Evolutionary conservation across 2,329 filamentous ascomycete species (phyloP), one percentile per base, ranked within the genome.

Genomic region (Alternaria consortialis): DNA sequence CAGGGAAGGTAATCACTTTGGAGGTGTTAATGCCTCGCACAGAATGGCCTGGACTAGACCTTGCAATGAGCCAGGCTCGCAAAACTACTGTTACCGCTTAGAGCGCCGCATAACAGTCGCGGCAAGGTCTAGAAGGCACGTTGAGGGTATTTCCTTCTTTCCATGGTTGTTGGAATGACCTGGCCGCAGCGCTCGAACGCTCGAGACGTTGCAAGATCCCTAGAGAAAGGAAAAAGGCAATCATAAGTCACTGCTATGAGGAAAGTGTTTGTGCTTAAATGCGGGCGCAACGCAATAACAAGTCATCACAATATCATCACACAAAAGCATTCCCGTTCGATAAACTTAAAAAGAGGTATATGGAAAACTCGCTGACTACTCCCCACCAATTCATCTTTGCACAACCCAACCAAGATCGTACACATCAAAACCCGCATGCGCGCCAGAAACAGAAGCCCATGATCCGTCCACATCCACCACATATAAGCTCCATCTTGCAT

Each of bases 401-500:
- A 52, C 55, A 62, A 32, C 32, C 32, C 50, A 47, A 44, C 47
- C 55, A 51, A 11, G 51, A 63, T 61, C 61, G 31, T 63, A 55
- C 58, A 63, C 53, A 40, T 44, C 47, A 34, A 57, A 52, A 43
- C 54, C 31, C 11, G 7, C 58, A 42, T 47, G 53, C 53, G 46
- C 48, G 20, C 20, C 20, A 20, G 20, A 20, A 20, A 20, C 36
- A 58, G 32, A n/a, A 56, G 43, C 27, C 58, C 47, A 47, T 52
- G 39, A 60, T 37, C 20, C 52, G 12, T 50, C 51, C 43, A 51
- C 44, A 29, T 48, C 48, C 50, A 15, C 44, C 32, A 20, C 53
- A 42, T 44, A 27, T 54, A 64, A 58, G 42, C 20, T 34, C 50
- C 60, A 43, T 64, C 63, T 62, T 64, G 57, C 63, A 44, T 58